Evolutionary conservation across 1,284 basidiomycete genomes (phyloP), one percentile per base, ranked within the genome.

Genomic region (Boletellus dicymbophilus): DNA sequence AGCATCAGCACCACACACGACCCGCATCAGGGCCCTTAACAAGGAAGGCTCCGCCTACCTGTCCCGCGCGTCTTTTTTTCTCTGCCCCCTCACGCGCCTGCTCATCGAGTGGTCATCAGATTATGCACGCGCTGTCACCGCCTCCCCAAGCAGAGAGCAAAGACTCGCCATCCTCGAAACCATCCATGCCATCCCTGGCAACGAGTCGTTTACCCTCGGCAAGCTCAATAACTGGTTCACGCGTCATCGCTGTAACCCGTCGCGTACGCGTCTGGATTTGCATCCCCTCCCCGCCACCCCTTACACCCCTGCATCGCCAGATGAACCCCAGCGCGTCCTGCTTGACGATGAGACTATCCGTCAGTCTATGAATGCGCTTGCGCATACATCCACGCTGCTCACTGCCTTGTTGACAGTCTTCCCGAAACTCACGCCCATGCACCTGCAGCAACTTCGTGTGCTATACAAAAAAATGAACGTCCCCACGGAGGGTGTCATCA

Each of bases 261-360:
- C 41, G 1, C 31, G 44, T 52, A 6, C 37, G 43, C 11, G 13
- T 20, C 12, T 20, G 33, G 16, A 5, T 10, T 3, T 25, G 3
- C 11, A 7, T 15, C 27, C 37, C 2, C 1, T 7, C 3, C 13
- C 9, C 9, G 12, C 37, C 11, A 28, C 13, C 6, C 9, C 40
- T 48, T 28, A 41, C 27, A 4, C 9, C 0, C 6, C 7, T 23
- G 11, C 12, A 0, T 3, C 6, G 18, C 4, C 23, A 31, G 42
- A 43, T 3, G 22, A 27, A 5, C 37, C 21, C 3, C 3, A n/a
- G 15, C 16, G 44, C 13, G 13, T 53, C 18, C 15, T 46, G 8
- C 25, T 51, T 30, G 60, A 68, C 43, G 64, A 66, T 11, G 64
- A 69, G 25, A 49, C 42, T 1, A 60, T 66, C 21, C 52, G 64